Base-by-base conservation (phyloP, 2,329 filamentous ascomycete species). In the Penicillium thymicola region DNA sequence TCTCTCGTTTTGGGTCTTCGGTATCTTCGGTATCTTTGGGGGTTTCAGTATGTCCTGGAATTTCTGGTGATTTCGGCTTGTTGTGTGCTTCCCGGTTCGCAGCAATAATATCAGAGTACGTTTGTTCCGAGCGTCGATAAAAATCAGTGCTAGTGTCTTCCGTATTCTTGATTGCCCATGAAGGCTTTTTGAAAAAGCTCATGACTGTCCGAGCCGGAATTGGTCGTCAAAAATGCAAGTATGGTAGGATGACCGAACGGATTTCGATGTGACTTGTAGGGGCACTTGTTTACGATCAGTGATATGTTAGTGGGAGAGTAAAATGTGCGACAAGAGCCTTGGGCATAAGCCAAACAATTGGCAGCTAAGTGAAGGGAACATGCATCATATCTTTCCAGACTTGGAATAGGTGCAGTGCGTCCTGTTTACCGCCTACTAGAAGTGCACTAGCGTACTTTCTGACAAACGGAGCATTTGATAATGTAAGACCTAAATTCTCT, bases 171-270 rank as follows among this genome's bases (percentile, higher is more conserved):
- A 67, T 70, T n/a, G 79, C 77, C 78, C 79, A 82, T 23, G 76
- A 70, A 45, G 81, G 78, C 60, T 81, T 82, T 49, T 81, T 84
- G 72, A 86, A 86, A 18, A 84, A 76, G 38, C 76, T 76, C 73
- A 73, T 51, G 13, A 25, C 21, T 32, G 18, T 25, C 16, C 6
- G 23, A 10, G 4, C 27, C 27, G 27, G 11, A 16, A 28, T 42
- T 32, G 18, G 13, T 25, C 2, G 48, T 27, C 10, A 27, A 44
- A 44, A n/a, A n/a, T 14, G 9, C 37, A 32, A 51, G 37, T 42
- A 40, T 30, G 4, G 38, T 34, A 32, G 9, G 28, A 21, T 27
- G 38, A n/a, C 28, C 2, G 16, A 21, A 34, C 25, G 11, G 40
- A 25, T 34, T 36, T 18, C 13, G 10, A 27, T 8, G 16, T 51